phyloP scores from a whole-genome alignment of 108 stramenopile genomes.

The Chaetoceros tenuissimus region DNA sequence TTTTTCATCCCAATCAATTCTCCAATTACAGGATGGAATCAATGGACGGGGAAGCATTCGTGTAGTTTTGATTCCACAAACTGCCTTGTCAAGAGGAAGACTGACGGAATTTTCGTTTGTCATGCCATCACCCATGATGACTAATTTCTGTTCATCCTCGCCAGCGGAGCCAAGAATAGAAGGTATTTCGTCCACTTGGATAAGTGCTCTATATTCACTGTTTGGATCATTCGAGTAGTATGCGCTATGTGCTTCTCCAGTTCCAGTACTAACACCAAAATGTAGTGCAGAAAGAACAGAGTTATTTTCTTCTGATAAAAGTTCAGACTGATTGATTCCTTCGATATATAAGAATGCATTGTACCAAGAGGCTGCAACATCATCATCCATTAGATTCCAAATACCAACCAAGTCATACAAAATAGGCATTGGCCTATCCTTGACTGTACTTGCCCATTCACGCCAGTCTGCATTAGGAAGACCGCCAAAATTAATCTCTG shows the following conservation, averaged over 20 bases:
- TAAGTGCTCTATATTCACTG: background rate
- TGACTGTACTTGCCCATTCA: background rate
- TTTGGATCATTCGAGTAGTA: background rate
- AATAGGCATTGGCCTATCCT: background rate
- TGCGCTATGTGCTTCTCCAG: background rate
- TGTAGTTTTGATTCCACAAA: background rate
- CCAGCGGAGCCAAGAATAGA: no score
- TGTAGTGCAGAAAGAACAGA: background rate
- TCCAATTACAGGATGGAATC: background rate
- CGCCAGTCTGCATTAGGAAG: background rate
- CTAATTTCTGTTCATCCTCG: background rate
- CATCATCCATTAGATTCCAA: background rate
- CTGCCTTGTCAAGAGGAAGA: background rate
- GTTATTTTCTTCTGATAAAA: background rate
- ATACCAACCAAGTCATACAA: background rate
- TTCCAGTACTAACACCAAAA: background rate
- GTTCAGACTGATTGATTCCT: background rate
- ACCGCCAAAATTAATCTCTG: background rate
- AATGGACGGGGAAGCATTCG: background rate
- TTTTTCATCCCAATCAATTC: no score
- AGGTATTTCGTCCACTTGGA: background rate
- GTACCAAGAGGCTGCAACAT: background rate
- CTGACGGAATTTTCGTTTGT: background rate
- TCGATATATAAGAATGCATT: background rate
- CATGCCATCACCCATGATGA: background rate